Conservation (phyloP, 805 yeast species). For the Ogataea saltuana region DNA sequence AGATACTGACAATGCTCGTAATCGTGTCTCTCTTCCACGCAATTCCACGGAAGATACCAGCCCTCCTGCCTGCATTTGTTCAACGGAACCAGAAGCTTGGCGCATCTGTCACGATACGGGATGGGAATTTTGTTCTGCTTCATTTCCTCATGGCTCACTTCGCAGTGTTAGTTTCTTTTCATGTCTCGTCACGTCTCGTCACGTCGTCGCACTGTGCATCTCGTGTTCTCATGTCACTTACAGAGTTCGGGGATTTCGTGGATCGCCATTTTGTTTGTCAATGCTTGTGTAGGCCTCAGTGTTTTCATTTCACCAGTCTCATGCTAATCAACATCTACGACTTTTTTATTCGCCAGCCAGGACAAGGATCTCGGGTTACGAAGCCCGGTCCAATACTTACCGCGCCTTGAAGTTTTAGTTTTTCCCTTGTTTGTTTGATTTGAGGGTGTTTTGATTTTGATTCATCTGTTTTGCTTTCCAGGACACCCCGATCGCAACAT, state of each 20-base stretch:
- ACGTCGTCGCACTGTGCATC: too few species aligned
- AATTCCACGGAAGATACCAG: slow-evolving; percentile 65
- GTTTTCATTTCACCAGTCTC: neutral
- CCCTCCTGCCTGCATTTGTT: slow-evolving; percentile 62
- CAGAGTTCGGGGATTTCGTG: slow-evolving; percentile 44
- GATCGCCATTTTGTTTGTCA: slow-evolving; percentile 29
- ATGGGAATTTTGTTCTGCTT: slow-evolving; percentile 76
- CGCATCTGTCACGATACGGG: slow-evolving; percentile 83
- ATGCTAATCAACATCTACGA: neutral
- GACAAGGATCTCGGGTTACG: neutral
- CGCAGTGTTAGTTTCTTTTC: slow-evolving; percentile 2
- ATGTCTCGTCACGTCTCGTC: too few species aligned
- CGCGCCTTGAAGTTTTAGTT: slow-evolving; percentile 2
- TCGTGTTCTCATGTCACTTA: slow-evolving; percentile 30
- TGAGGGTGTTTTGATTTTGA: slow-evolving; percentile 6
- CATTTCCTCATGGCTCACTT: slow-evolving; percentile 82
- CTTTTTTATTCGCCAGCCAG: slow-evolving; percentile 6
- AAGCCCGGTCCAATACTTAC: slow-evolving; percentile 1
- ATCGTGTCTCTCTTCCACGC: slow-evolving; percentile 73
- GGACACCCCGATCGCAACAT: too few species aligned
- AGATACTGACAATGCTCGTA: slow-evolving; percentile 85
- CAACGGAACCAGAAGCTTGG: slow-evolving; percentile 58
- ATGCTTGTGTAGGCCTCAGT: too few species aligned
- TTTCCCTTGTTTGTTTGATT: neutral
- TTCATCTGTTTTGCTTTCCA: neutral